Evolutionary conservation across 116 monocot species (phyloP), one percentile per base, ranked within the genome.

Genomic region (Posidonia oceanica): DNA sequence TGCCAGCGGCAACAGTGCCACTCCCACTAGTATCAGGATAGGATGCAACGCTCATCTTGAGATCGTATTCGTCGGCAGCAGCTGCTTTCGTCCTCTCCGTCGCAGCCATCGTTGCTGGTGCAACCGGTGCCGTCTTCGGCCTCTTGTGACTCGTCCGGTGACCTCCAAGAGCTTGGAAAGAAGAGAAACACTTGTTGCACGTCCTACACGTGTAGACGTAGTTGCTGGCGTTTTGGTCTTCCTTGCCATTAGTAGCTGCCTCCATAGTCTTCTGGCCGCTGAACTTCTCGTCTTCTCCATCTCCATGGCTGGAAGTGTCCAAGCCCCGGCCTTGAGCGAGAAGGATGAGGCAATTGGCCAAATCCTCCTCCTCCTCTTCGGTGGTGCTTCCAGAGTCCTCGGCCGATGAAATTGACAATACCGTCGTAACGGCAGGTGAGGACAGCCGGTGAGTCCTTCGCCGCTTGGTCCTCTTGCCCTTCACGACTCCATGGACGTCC

Each of bases 161-260:
- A 5, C 93, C 93, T 52, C 93, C 93, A 14, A 89, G 85, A 5
- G 93, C 93, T 63, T 93, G 93, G 69, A 89, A 89, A 0, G 93
- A 86, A 3, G 80, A 72, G 79, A 93, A 93, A 71, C 84, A 76
- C 61, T 79, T 93, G 73, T 68, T 74, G 71, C 93, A 93, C 13
- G 89, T 93, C 80, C 86, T 89, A 79, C 93, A 93, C 73, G 80
- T 74, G 66, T 87, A 89, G 12, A 77, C 75, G 40, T 68, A 69
- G 44, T 52, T 44, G 21, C 75, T 75, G 21, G 40, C 2, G 16
- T 22, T 39, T n/a, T 48, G 72, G 40, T 66, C 74, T 3, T 63
- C 77, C 14, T 53, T 40, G n/a, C 74, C 36, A 37, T 74, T 69
- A 2, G 75, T 74, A 14, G 70, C 20, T n/a, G 61, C 39, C 71